Evolutionary conservation across 306 rosid genomes (phyloP), one percentile per base, ranked within the genome.

Genomic region (Malus sieversii): DNA sequence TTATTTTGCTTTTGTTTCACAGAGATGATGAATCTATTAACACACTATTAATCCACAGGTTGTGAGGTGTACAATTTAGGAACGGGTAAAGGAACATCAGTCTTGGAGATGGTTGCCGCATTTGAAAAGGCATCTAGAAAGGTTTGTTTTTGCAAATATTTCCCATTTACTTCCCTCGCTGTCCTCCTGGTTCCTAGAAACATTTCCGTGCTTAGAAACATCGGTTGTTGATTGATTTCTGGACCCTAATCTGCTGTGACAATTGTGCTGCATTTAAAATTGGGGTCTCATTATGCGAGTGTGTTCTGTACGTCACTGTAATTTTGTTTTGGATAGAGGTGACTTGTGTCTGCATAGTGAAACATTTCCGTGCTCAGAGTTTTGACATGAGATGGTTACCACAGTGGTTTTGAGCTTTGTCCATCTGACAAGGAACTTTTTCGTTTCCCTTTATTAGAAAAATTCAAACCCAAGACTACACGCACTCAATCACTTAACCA

Each of bases 31-130:
- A 30, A 16, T 32, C 20, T 64, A 2, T 32, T 18, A 18, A 64
- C 68, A 32, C 38, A 6, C 25, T 46, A 23, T 20, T 29, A 66
- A 29, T 46, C 38, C 64, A 72, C 86, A 96, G 98, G 97, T 72
- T 96, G 99, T 65, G 98, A 90, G 82, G 98, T 96, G 63, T 96
- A 85, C 86, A 96, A 96, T 84, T 77, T 96, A 88, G 99, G 99
- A 68, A 96, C 99, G 4, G 99, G 99, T 71, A 92, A 87, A 78
- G 99, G 99, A 81, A 92, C 98, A 60, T 96, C 99, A 8, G 98
- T 96, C 68, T 80, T 90, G 87, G 97, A 96, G 89, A 96, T 96
- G 91, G 98, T 96, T 62, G 68, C 78, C 19, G 94, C 99, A 79
- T 96, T 96, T 88, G 99, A 92, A 78, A 80, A 89, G 84, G 98